Evolutionary conservation across 495 filamentous ascomycete species (phyloP), one percentile per base, ranked within the genome.

Genomic region (Aspergillus ellipticus): DNA sequence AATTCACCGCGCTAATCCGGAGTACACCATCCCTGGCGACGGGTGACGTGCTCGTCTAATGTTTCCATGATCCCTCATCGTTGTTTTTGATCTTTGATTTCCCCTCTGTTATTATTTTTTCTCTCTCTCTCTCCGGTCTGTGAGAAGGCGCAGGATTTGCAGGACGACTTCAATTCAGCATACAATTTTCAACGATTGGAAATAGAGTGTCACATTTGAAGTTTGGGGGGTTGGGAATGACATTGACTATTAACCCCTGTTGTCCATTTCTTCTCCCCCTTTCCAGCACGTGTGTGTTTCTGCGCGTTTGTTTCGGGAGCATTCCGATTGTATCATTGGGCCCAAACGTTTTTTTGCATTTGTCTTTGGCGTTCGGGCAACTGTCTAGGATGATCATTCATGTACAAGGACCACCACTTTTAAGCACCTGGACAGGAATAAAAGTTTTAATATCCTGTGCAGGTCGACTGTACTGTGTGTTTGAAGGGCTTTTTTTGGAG

Each of bases 261-360:
- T 24, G 28, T 37, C 19, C 42, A 9, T 29, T 13, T n/a, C 16
- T 9, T 28, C 43, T 43, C 46, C 35, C 41, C 15, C 17, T 54
- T 28, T 49, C 42, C 28, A 28, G 22, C 33, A 51, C 43, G 21
- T 31, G 17, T 31, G 17, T 48, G 28, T 28, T 35, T 58, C 50
- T 47, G 49, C 42, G 47, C 47, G 24, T 15, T 42, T 45, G 45
- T 49, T 43, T 46, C 35, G 45, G 47, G 37, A 55, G 56, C 62
- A 65, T 59, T 50, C 26, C 53, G 51, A 20, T 60, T 58, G 59
- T 57, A 63, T 62, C 56, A 58, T 60, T 62, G 48, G 51, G 57
- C 54, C 41, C 22, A 52, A 24, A 22, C 28, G 24, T 6, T 28
- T 9, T 17, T 9, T 62, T 67, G 68, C 62, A 67, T 60, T 48